Percentiles rank a stretch among this genome's conserved stretches.
These are phyloP conservation scores for Salix dunnii DNA, from an alignment of 345 rosid genomes.

Conservation along the genomic window DNA sequence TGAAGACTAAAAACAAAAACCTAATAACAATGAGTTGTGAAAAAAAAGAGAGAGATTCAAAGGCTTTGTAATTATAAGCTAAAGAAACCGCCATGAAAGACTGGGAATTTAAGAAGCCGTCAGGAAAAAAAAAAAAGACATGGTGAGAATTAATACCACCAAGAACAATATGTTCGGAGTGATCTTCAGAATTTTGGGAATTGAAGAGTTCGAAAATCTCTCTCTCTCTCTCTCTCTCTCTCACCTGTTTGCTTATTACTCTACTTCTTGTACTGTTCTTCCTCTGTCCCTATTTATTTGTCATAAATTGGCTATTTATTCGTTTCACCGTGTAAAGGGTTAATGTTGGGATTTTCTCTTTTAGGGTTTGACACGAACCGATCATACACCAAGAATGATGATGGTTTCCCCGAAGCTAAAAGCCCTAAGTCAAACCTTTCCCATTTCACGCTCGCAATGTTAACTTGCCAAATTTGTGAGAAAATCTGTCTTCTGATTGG, in stretches of 20 bases:
- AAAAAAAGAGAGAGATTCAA: neutral
- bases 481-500: neutral
- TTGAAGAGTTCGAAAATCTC: neutral
- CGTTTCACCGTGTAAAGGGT: slow-evolving; percentile 40
- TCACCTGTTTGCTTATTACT: neutral
- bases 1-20: neutral
- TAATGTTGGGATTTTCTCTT: slow-evolving; percentile 32
- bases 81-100: neutral
- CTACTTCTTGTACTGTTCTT: neutral
- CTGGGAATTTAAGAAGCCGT: neutral
- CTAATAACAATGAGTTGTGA: too few relatives aligned
- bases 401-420: slow-evolving; percentile 19
- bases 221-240: neutral
- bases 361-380: slow-evolving; percentile 27
- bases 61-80: neutral
- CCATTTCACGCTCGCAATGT: neutral
- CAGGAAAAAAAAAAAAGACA: neutral
- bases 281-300: slow-evolving; percentile 20
- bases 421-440: slow-evolving; percentile 33
- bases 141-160: slow-evolving; percentile 14
- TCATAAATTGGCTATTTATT: slow-evolving; percentile 53
- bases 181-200: slow-evolving; percentile 10
- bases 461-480: too few relatives aligned
- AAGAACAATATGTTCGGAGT: slow-evolving; percentile 18
- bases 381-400: slow-evolving; percentile 14